Evolutionary conservation across 208 protist genomes (phyloP), one percentile per base, ranked within the genome.

Genomic region (Phytomonas sp.): DNA sequence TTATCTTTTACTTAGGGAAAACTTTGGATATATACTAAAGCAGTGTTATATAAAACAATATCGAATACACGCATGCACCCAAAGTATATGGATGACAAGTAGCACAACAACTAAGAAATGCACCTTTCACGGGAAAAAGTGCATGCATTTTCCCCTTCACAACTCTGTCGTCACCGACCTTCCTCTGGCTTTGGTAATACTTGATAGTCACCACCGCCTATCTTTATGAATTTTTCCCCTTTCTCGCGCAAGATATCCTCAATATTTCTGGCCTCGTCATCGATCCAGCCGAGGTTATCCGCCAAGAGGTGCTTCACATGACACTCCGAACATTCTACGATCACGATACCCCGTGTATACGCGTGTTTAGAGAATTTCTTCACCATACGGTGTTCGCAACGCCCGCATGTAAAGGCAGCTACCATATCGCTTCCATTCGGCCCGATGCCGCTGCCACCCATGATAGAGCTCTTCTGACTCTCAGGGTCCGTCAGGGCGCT

Each of bases 331-430:
- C 94, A 97, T 73, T 96, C 75, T 62, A 96, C 84, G 72, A 97
- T 93, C 29, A 97, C 94, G 59, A 97, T 94, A 20, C 94, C 94
- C 32, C 95, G 93, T 26, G 87, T 89, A 78, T 97, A 97, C 23
- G 92, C 81, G 74, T 95, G 83, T 68, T 95, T 96, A 62, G 81
- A 93, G 77, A 97, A 97, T 43, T 79, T 79, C 81, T 97, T 97
- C 73, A 96, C 88, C 79, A 86, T 91, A 66, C 91, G 88, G 73
- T 82, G 81, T 9, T 96, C 84, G 70, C 93, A 97, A 29, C 70
- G 81, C 26, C 88, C 80, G 74, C 93, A 97, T 15, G 89, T 96
- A 78, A 96, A 96, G 4, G 89, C 87, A 28, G 88, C 84, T 60
- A 92, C 84, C 89, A 96, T 95, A 68, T 97, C 91, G 15, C 73